Percentiles rank a stretch among this genome's conserved stretches.
Evolutionary conservation across 2,329 filamentous ascomycete genomes (phyloP).

Genomic region (Nemania sp.): DNA sequence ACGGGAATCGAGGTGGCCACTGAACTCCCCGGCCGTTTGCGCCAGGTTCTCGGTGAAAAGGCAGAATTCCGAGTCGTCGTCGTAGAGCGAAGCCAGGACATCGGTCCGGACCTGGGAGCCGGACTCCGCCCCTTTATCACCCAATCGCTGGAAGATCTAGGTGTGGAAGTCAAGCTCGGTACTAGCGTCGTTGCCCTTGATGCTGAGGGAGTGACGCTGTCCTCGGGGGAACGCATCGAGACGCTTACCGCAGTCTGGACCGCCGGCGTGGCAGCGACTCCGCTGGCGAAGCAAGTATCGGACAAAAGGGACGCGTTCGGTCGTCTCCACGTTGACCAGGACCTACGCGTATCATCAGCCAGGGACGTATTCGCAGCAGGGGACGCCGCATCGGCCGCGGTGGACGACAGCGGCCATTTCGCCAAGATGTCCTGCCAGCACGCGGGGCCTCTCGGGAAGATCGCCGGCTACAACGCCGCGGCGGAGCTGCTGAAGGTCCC

Average conservation of each 20-base stretch:
- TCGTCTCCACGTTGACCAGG: conserved; percentile 20
- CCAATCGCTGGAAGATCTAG: conserved; percentile 18
- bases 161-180: conserved; percentile 15
- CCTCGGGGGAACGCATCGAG: conserved; percentile 28
- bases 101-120: conserved; percentile 18
- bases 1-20: conserved; percentile 26
- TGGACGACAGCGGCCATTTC: conserved; percentile 18
- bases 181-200: conserved; percentile 13
- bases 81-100: conserved; percentile 16
- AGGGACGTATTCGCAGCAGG: conserved; percentile 21
- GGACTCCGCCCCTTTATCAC: conserved; percentile 18
- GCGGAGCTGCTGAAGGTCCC: conserved; percentile 22
- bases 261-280: conserved; percentile 23
- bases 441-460: conserved; percentile 22
- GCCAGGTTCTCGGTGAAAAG: conserved; percentile 13
- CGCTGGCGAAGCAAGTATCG: conserved; percentile 17
- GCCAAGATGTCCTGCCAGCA: conserved; percentile 28
- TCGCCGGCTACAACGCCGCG: conserved; percentile 25
- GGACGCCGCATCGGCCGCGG: conserved; percentile 20
- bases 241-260: conserved; percentile 27
- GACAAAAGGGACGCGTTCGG: conserved; percentile 18
- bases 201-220: conserved; percentile 21
- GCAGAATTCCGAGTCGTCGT: conserved; percentile 16
- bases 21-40: conserved; percentile 25
- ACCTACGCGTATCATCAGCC: conserved; percentile 20